A percentile compares a stretch with the other conserved stretches of the same genome.
Conservation (phyloP, 495 filamentous ascomycete species). For the Neurospora africana region DNA sequence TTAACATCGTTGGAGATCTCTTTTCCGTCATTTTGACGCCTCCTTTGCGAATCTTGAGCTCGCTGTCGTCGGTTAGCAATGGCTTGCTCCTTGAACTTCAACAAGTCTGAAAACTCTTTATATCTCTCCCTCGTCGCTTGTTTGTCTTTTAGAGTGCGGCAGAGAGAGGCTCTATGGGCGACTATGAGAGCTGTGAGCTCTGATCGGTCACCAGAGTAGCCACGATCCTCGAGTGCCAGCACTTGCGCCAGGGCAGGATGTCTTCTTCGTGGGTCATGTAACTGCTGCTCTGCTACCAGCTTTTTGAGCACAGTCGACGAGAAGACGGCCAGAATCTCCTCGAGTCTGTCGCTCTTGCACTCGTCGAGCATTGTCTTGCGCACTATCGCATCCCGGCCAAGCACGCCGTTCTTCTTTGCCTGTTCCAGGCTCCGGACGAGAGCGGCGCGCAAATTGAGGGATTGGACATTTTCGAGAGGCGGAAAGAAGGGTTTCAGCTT, state of each 20-base stretch:
- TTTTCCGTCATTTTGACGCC: background rate
- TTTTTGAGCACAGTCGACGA: conserved; percentile 72
- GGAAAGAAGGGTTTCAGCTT: conserved; percentile 87
- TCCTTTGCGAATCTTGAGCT: conserved; percentile 15
- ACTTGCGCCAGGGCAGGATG: conserved; percentile 41
- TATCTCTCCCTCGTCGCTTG: conserved; percentile 42
- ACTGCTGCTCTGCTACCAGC: conserved; percentile 36
- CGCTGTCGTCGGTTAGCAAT: conserved; percentile 34
- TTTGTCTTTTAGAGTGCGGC: conserved; percentile 41
- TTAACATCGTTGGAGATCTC: conserved; percentile 28
- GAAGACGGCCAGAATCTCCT: conserved; percentile 69
- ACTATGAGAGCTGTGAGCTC: conserved; percentile 57
- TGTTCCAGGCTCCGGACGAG: conserved; percentile 69
- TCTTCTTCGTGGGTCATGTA: conserved; percentile 17
- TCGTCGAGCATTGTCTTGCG: conserved; percentile 90
- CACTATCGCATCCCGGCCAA: conserved; percentile 65
- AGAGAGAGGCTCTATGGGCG: conserved; percentile 59
- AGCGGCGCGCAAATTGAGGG: conserved; percentile 76
- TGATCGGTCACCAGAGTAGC: conserved; percentile 49
- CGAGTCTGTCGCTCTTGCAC: conserved; percentile 72
- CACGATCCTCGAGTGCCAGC: conserved; percentile 50
- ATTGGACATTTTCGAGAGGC: conserved; percentile 74
- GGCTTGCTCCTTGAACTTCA: conserved; percentile 39
- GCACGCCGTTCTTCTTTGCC: conserved; percentile 72
- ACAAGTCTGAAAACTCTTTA: conserved; percentile 45